Percentiles rank a stretch among this genome's conserved stretches.
phyloP scores from a whole-genome alignment of 129 eudicot species.

The Escallonia herrerae region DNA sequence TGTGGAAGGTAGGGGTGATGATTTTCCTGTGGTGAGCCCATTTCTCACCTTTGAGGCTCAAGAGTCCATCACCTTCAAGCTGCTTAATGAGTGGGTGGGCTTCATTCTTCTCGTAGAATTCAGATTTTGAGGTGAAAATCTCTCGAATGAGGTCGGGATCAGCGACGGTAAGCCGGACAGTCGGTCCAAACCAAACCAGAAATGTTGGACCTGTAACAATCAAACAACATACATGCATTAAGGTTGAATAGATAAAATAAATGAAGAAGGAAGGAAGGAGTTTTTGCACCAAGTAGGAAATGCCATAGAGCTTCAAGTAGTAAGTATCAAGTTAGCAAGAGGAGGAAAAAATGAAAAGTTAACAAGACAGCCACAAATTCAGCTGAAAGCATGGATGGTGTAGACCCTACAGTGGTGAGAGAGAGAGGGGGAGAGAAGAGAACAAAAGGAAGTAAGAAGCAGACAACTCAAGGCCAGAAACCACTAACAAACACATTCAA shows the following conservation, averaged over 20 bases:
- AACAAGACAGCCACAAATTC: constrained; percentile 1
- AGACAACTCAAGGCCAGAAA: constrained; percentile 42
- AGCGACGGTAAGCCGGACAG: constrained; percentile 55
- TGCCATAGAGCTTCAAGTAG: constrained; percentile 13
- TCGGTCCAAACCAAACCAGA: constrained; percentile 91
- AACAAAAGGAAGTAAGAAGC: constrained; percentile 27
- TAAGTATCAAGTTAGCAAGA: constrained; percentile 21
- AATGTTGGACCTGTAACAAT: constrained; percentile 55
- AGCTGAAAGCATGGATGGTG: constrained; percentile 15
- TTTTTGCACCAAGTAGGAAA: constrained; percentile 7
- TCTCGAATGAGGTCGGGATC: constrained; percentile 86
- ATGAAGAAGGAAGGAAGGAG: neutral
- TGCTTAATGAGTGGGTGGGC: constrained; percentile 73
- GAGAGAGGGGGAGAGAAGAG: constrained; percentile 31
- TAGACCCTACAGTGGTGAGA: constrained; percentile 41
- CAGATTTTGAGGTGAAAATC: constrained; percentile 69
- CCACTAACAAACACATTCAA: constrained; percentile 56
- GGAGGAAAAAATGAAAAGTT: neutral
- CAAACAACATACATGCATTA: neutral
- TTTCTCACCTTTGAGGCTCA: constrained; percentile 85
- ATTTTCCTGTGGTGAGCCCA: constrained; percentile 95
- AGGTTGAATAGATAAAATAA: neutral
- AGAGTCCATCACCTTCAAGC: constrained; percentile 88
- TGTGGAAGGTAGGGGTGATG: constrained; percentile 83
- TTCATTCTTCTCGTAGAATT: constrained; percentile 73